Evolutionary conservation across 2,329 filamentous ascomycete genomes (phyloP).

Genomic region (Elsinoe necatrix): DNA sequence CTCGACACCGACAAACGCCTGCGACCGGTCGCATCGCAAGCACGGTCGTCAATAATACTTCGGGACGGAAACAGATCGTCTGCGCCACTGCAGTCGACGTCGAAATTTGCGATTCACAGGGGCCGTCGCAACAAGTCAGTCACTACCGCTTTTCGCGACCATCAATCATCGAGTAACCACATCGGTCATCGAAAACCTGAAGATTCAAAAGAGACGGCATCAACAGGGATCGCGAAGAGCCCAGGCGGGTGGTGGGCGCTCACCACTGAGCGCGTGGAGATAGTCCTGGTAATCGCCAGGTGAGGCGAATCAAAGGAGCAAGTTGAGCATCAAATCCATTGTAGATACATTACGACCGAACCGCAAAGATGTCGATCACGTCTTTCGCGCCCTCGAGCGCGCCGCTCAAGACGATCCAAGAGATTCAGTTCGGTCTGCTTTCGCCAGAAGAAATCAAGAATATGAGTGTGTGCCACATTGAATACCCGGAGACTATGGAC

Average conservation of each 20-base stretch:
- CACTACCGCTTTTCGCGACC: constrained; percentile 19
- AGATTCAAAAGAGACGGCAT: background rate
- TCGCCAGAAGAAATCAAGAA: constrained; percentile 98
- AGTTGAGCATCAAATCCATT: constrained; percentile 1
- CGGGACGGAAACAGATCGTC: background rate
- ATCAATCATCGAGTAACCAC: constrained; percentile 20
- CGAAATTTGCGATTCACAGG: constrained; percentile 14
- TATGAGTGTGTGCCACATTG: constrained; percentile 92
- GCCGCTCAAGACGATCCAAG: constrained; percentile 94
- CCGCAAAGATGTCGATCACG: constrained; percentile 76
- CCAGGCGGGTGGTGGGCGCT: constrained; percentile 10
- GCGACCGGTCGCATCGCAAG: constrained; percentile 15
- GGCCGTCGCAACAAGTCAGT: constrained; percentile 17
- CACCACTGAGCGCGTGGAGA: constrained; percentile 15
- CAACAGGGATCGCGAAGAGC: background rate
- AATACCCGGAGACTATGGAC: constrained; percentile 99
- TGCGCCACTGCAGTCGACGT: constrained; percentile 14
- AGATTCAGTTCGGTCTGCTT: constrained; percentile 97
- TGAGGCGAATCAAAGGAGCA: constrained; percentile 12
- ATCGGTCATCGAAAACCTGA: background rate
- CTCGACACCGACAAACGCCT: constrained; percentile 4
- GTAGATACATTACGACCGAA: constrained; percentile 19
- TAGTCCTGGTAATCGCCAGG: background rate
- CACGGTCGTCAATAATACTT: background rate
- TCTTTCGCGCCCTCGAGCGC: constrained; percentile 90